Evolutionary conservation across 495 filamentous ascomycete genomes (phyloP).

Genomic region (Trichoderma parareesei): DNA sequence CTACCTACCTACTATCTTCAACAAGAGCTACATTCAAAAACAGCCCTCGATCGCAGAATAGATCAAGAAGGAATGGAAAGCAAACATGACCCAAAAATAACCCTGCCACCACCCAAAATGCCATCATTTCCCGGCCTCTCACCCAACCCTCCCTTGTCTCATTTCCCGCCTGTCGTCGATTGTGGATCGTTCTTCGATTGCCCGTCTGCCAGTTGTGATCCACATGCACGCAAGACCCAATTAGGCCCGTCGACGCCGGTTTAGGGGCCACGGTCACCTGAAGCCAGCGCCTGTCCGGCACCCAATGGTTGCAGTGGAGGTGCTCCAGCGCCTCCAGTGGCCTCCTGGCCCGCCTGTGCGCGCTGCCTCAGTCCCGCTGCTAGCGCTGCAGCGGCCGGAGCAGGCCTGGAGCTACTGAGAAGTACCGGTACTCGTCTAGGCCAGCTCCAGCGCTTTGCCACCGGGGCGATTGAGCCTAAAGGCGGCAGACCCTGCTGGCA

Average conservation of each 20-base stretch:
- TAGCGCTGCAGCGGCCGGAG: background rate
- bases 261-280: conserved; percentile 7
- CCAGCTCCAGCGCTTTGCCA: background rate
- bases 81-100: background rate
- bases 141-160: background rate
- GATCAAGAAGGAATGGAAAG: background rate
- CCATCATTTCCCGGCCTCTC: background rate
- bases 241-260: conserved; percentile 4
- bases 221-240: conserved; percentile 6
- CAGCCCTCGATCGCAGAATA: too few relatives aligned
- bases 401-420: background rate
- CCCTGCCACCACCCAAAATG: background rate
- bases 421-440: too few relatives aligned
- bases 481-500: background rate
- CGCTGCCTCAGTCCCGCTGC: background rate
- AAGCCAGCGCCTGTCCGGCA: background rate
- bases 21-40: too few relatives aligned
- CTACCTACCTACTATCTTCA: too few relatives aligned
- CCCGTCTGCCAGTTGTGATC: background rate
- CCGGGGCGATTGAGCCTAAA: background rate
- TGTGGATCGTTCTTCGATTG: background rate
- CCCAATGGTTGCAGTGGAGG: background rate
- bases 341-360: background rate
- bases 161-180: conserved; percentile 6
- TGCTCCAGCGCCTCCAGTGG: background rate